These are phyloP conservation scores for Leccinum ochraceum DNA, from an alignment of 768 basidiomycete species.

Conservation along the genomic window DNA sequence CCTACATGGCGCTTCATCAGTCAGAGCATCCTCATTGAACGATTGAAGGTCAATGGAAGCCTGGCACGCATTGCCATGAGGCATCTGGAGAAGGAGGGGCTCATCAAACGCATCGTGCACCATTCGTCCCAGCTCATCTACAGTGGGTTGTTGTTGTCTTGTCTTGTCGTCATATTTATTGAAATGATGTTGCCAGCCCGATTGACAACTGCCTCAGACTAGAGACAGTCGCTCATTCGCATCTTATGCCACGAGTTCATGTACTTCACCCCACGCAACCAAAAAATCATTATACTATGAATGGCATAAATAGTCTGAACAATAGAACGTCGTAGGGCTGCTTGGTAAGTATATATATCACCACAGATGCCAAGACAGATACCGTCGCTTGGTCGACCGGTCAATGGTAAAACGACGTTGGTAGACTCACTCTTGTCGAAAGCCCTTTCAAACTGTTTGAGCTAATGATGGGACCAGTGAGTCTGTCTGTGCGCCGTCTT, in stretches of 20 bases:
- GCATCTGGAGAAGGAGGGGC: conserved; percentile 90
- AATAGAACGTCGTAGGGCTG: neutral
- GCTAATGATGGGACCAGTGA: neutral
- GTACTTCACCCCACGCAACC: conserved; percentile 35
- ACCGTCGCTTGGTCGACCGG: too few species aligned
- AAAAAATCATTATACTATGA: conserved; percentile 29
- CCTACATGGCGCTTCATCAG: conserved; percentile 99
- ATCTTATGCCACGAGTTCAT: conserved; percentile 35
- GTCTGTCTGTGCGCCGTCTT: neutral
- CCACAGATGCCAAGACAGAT: too few species aligned
- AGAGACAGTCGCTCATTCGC: conserved; percentile 26
- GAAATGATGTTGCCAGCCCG: conserved; percentile 36
- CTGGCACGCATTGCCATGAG: conserved; percentile 89
- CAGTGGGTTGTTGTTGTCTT: conserved; percentile 59
- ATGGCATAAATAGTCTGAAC: conserved; percentile 10
- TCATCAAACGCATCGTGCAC: conserved; percentile 96
- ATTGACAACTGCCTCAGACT: conserved; percentile 44
- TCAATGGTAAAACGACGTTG: too few species aligned
- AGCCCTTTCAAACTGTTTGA: neutral
- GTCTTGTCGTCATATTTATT: neutral
- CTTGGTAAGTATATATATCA: neutral
- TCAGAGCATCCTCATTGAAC: conserved; percentile 97
- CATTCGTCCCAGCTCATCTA: conserved; percentile 93
- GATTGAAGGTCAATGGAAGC: conserved; percentile 95
- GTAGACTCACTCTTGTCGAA: neutral